These are phyloP conservation scores for Candida oleophila DNA, from an alignment of 805 yeast genomes.

Conservation along the genomic window DNA sequence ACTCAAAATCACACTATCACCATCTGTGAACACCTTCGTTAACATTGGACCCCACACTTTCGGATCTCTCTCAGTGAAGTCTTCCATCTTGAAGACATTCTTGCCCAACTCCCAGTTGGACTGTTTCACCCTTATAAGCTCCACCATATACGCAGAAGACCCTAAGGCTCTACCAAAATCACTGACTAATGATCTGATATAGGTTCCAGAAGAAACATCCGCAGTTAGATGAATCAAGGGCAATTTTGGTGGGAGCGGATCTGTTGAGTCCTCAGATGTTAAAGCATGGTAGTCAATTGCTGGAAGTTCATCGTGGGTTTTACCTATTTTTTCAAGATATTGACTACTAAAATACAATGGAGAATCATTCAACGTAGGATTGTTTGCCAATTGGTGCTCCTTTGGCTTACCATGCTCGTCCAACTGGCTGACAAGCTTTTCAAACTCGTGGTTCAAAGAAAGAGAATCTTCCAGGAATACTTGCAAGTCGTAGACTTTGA, in stretches of 20 bases:
- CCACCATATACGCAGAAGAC: conserved; percentile 85
- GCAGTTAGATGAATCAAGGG: conserved; percentile 74
- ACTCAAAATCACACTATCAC: conserved; percentile 22
- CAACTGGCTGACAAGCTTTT: conserved; percentile 38
- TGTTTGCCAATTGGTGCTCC: conserved; percentile 42
- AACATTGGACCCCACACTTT: conserved; percentile 71
- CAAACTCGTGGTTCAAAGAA: conserved; percentile 54
- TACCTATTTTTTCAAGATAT: conserved; percentile 41
- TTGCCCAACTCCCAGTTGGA: conserved; percentile 79
- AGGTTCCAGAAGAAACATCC: conserved; percentile 91
- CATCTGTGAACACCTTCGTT: conserved; percentile 47
- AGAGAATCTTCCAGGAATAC: conserved; percentile 55
- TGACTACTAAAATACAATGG: conserved; percentile 58
- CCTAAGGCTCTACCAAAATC: conserved; percentile 83
- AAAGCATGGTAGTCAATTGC: conserved; percentile 13
- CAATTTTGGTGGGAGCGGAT: conserved; percentile 47
- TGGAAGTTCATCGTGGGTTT: conserved; percentile 36
- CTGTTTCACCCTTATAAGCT: conserved; percentile 69
- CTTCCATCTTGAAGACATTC: conserved; percentile 65
- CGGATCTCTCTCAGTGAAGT: conserved; percentile 61
- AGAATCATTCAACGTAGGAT: conserved; percentile 64
- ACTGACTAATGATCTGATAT: conserved; percentile 84
- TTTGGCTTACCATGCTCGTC: conserved; percentile 50
- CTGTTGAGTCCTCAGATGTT: conserved; percentile 21
- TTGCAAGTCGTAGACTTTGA: conserved; percentile 54